A percentile compares a stretch with the other conserved stretches of the same genome.
Conservation (phyloP, 768 basidiomycete genomes). For the Lactarius hengduanensis region DNA sequence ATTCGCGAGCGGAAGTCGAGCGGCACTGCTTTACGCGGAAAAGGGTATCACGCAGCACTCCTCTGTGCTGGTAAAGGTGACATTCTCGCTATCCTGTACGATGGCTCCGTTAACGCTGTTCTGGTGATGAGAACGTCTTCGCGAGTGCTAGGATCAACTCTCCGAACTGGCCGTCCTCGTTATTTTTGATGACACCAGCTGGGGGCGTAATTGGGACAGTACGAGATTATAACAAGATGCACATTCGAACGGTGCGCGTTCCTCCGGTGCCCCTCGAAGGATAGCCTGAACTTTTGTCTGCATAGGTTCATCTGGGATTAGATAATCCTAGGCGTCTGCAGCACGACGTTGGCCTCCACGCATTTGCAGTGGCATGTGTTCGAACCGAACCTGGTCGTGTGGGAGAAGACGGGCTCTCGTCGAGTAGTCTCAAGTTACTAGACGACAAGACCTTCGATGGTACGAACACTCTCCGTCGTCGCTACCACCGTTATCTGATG, state of each 20-base stretch:
- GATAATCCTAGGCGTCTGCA: constrained; percentile 70
- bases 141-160: constrained; percentile 54
- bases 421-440: constrained; percentile 62
- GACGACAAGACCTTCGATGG: constrained; percentile 62
- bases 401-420: constrained; percentile 47
- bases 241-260: constrained; percentile 67
- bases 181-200: constrained; percentile 57
- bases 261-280: not conserved
- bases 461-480: constrained; percentile 20
- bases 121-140: constrained; percentile 44
- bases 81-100: constrained; percentile 5
- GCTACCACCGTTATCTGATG: not conserved
- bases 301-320: constrained; percentile 68
- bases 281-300: constrained; percentile 15
- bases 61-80: constrained; percentile 68
- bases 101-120: not conserved
- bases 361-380: constrained; percentile 66
- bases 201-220: constrained; percentile 66
- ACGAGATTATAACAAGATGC: constrained; percentile 69
- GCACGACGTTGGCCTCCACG: constrained; percentile 51
- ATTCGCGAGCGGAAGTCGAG: constrained; percentile 69
- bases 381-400: constrained; percentile 53
- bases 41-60: constrained; percentile 63
- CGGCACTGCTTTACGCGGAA: constrained; percentile 68
- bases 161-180: constrained; percentile 45